Percentiles rank a stretch among this genome's conserved stretches.
phyloP scores from a whole-genome alignment of 2,329 filamentous ascomycete genomes.

The Tolypocladium tropicale region DNA sequence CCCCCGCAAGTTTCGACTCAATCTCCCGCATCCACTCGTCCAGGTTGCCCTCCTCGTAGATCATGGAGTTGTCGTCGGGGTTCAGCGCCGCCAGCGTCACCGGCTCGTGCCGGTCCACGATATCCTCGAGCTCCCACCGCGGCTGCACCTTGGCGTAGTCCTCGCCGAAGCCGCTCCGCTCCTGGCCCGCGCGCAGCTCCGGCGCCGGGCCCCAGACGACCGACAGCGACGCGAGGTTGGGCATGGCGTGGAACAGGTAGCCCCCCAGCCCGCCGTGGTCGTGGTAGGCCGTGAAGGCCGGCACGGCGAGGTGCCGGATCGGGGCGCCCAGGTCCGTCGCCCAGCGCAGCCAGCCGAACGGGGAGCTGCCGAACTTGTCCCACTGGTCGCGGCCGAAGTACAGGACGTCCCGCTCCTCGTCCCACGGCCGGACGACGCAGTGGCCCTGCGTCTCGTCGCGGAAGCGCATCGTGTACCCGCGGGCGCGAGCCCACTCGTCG shows the following conservation, averaged over 20 bases:
- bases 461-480: constrained; percentile 2
- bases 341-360: background rate
- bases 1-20: background rate
- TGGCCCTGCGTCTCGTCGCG: constrained; percentile 2
- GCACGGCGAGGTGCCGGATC: constrained; percentile 13
- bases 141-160: constrained; percentile 5
- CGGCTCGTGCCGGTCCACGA: constrained; percentile 2
- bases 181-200: no score
- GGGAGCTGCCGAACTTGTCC: constrained; percentile 7
- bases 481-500: constrained; percentile 6
- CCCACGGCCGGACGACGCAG: constrained; percentile 8
- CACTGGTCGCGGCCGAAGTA: constrained; percentile 9
- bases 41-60: constrained; percentile 8
- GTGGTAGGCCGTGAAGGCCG: constrained; percentile 16
- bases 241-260: constrained; percentile 5
- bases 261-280: constrained; percentile 7
- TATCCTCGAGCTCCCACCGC: constrained; percentile 4
- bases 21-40: constrained; percentile 9
- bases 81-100: constrained; percentile 7
- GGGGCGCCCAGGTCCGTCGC: constrained; percentile 1
- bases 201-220: constrained; percentile 14
- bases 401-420: constrained; percentile 7
- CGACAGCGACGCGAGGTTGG: constrained; percentile 10
- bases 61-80: background rate
- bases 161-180: no score